Evolutionary conservation across 1,284 basidiomycete genomes (phyloP).

Genomic region (Leccinum fuscescens): DNA sequence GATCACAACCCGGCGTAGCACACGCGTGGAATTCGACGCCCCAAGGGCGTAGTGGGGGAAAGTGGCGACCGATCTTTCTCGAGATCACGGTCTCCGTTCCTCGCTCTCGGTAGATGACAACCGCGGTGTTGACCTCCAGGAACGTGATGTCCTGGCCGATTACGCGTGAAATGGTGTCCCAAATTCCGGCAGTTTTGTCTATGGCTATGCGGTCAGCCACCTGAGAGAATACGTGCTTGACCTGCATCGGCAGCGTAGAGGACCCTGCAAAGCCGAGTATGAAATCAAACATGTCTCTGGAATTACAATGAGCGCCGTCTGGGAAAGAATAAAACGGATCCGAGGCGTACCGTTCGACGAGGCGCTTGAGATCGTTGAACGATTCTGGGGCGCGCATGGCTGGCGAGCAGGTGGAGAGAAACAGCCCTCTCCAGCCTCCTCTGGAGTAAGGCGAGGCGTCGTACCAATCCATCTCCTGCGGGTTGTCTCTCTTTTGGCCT

Average conservation of each 20-base stretch:
- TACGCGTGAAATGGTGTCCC: background rate
- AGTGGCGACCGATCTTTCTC: background rate
- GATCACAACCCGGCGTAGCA: background rate
- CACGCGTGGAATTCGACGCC: background rate
- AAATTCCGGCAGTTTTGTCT: background rate
- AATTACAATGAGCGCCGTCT: background rate
- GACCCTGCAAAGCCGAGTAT: background rate
- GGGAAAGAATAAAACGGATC: too few relatives aligned
- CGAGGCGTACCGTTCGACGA: background rate
- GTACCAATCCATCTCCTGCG: background rate
- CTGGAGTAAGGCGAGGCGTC: background rate
- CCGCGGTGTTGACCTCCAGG: background rate
- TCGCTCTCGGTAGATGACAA: background rate
- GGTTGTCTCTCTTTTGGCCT: background rate
- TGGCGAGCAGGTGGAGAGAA: background rate
- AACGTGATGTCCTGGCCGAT: background rate
- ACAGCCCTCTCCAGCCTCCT: background rate
- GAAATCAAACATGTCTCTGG: background rate
- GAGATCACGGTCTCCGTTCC: background rate
- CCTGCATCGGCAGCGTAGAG: background rate
- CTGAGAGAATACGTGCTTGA: background rate
- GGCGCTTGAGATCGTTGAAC: background rate
- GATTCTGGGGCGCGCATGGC: background rate
- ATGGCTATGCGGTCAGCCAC: background rate
- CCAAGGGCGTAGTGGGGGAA: background rate